Base-by-base conservation (phyloP, 2,329 filamentous ascomycete species). In the Daldinia sp. region DNA sequence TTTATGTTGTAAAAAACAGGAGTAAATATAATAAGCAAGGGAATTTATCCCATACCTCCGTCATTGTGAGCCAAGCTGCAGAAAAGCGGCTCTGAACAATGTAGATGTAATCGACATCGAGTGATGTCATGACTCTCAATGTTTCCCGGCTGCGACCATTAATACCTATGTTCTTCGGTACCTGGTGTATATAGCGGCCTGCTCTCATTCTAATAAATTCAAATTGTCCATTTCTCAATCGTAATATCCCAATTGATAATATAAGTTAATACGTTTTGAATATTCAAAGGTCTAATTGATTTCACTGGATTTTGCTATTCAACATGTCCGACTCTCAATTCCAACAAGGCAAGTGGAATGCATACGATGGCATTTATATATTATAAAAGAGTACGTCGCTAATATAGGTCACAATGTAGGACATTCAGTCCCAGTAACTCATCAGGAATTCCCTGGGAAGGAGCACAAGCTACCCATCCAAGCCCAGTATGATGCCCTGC, bases 401-500 rank as follows among this genome's bases (percentile, higher is more conserved):
- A 27, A 64, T 39, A 53, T 27, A 21, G 19, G 21, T 15, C n/a
- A 15, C 2, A 41, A 48, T 50, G 34, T 60, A 79, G 78, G 77
- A 25, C 77, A 80, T 64, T 68, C 73, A 25, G 73, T 80, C 49
- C 78, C 78, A 8, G 75, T 80, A 29, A 76, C 78, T 11, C 67
- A 77, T 50, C 80, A 81, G 64, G 70, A 73, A 2, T 80, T 81
- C 61, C 79, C 79, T 1, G 79, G 79, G 29, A 79, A 79, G 70
- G 79, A 81, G 69, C 68, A 71, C 56, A 73, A 80, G 50, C 80
- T 93, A 79, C 77, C 79, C 3, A 74, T 82, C 17, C 82, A 85
- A 57, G 88, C 90, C 1, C 79, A 85, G 43, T 86, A 85, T 58
- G 86, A 90, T 57, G 80, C 89, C 61, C 77, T 94, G 1, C 91